phyloP scores from a whole-genome alignment of 768 basidiomycete species.

The Pleurotus tuber-regium region DNA sequence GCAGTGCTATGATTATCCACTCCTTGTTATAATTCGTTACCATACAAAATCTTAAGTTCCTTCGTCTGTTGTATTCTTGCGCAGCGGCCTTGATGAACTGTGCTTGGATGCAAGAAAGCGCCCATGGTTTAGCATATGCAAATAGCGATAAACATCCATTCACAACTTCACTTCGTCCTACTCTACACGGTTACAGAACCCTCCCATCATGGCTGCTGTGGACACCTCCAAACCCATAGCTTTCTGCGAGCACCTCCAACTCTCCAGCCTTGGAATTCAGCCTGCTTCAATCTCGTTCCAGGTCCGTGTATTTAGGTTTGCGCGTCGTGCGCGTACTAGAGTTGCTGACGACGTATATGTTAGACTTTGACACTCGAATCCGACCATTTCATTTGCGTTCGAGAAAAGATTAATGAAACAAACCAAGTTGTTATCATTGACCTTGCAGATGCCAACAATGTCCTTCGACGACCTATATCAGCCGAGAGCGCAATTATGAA shows the following conservation, averaged over 20 bases:
- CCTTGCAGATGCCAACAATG: conserved; percentile 96
- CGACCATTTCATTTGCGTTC: conserved; percentile 97
- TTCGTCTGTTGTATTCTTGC: too few relatives aligned
- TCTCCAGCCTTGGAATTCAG: conserved; percentile 94
- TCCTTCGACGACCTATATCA: conserved; percentile 90
- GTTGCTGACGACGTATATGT: conserved; percentile 8
- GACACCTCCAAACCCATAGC: conserved; percentile 75
- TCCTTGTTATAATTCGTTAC: too few relatives aligned
- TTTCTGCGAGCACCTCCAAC: conserved; percentile 89
- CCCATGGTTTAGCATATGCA: conserved; percentile 1
- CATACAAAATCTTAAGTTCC: too few relatives aligned
- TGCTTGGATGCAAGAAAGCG: conserved; percentile 25
- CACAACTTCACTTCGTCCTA: conserved; percentile 6
- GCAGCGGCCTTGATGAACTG: too few relatives aligned
- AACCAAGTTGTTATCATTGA: conserved; percentile 99
- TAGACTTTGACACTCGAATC: conserved; percentile 94
- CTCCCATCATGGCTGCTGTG: conserved; percentile 36
- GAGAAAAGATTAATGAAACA: conserved; percentile 92
- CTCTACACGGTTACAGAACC: background rate
- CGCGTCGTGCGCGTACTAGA: conserved; percentile 20
- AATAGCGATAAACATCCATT: conserved; percentile 8
- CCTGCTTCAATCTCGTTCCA: conserved; percentile 97
- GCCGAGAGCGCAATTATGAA: conserved; percentile 99
- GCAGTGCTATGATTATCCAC: too few relatives aligned
- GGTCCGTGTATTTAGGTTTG: conserved; percentile 56